These are phyloP conservation scores for Malbranchea cinnamomea DNA, from an alignment of 2,329 filamentous ascomycete species.

Conservation along the genomic window DNA sequence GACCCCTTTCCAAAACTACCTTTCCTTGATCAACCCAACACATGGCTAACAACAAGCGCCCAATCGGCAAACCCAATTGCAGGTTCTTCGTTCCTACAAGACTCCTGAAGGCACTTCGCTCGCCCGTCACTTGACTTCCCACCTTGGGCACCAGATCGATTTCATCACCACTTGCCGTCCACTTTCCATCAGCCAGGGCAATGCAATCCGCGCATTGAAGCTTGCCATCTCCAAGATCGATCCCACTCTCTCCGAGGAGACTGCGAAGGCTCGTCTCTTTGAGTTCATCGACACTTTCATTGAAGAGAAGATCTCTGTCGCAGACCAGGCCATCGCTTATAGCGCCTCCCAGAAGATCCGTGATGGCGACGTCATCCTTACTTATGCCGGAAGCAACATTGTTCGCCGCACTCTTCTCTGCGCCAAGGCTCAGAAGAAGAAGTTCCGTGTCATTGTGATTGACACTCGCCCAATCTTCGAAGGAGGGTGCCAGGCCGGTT, in stretches of 20 bases:
- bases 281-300: conserved; percentile 80
- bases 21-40: conserved; percentile 8
- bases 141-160: conserved; percentile 90
- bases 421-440: conserved; percentile 54
- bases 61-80: too few species aligned
- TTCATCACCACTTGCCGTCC: conserved; percentile 89
- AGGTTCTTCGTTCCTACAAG: conserved; percentile 87
- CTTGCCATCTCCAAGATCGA: conserved; percentile 82
- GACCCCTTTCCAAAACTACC: too few species aligned
- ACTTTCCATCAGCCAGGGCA: conserved; percentile 92
- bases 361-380: conserved; percentile 68
- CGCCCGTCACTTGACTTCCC: conserved; percentile 77
- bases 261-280: conserved; percentile 65
- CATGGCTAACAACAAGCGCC: conserved; percentile 1
- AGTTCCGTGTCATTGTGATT: conserved; percentile 71
- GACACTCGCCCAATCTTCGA: conserved; percentile 61
- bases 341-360: conserved; percentile 62
- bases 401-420: conserved; percentile 68
- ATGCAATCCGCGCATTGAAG: conserved; percentile 89
- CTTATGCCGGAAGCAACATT: conserved; percentile 72
- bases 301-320: conserved; percentile 73
- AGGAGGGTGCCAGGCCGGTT: conserved; percentile 55
- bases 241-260: conserved; percentile 64
- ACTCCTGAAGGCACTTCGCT: conserved; percentile 75
- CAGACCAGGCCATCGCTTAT: conserved; percentile 70